Evolutionary conservation across 148 eudicot genomes (phyloP), one percentile per base, ranked within the genome.

Genomic region (Chenopodium berlandieri): DNA sequence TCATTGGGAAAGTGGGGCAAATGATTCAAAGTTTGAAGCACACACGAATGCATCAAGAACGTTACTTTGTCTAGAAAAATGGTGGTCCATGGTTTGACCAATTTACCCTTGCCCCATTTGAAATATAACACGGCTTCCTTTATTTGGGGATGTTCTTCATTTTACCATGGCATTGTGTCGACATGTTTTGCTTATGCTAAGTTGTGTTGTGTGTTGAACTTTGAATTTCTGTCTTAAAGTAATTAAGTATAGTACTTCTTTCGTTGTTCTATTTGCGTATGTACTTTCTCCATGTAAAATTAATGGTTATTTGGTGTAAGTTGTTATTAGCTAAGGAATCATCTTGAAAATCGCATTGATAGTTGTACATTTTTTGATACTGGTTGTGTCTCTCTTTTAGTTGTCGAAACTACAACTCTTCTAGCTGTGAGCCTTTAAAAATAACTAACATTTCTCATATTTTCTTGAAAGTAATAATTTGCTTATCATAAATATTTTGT

Each of bases 41-140:
- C 76, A 37, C 76, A 73, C 76, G 76, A 73, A 73, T 73, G 76
- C 48, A 62, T 60, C 77, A 80, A 80, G 78, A 62, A 80, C 30
- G 60, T 54, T 79, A 56, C n/a, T 62, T 70, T 80, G 71, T 56
- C 60, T 44, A 62, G 48, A 73, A 52, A 46, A 31, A 44, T 47
- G 13, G 77, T 80, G 82, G 82, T 80, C 82, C 52, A 32, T 73
- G 30, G 3, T 78, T 78, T 25, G 80, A 78, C 80, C 80, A 22
- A 69, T 40, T 40, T 40, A 52, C 31, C 65, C 7, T 69, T 78
- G 71, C 75, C 7, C 20, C 5, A 19, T 5, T 52, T 19, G 30
- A 52, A 69, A 48, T 20, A 79, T 52, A 80, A 80, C 47, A 64
- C 25, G 64, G n/a, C 40, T 73, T 76, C 83, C 64, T 81, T 48